These are phyloP conservation scores for Clavaria fumosa DNA, from an alignment of 768 basidiomycete species.

Conservation along the genomic window DNA sequence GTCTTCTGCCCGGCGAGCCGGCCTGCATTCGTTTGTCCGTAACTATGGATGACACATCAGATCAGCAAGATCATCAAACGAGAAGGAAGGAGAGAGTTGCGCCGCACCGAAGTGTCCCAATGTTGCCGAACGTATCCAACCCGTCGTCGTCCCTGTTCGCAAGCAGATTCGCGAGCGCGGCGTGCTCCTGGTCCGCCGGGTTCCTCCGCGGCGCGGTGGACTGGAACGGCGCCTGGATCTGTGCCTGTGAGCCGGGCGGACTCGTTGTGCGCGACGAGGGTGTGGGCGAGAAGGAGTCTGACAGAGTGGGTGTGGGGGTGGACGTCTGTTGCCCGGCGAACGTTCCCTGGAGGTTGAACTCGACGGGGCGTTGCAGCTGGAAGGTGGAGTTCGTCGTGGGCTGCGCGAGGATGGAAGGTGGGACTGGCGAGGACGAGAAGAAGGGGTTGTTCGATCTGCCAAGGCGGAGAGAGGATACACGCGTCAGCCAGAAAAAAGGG, in stretches of 20 bases:
- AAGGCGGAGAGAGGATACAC: conserved; percentile 8
- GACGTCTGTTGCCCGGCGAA: conserved; percentile 40
- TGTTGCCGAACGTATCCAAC: conserved; percentile 90
- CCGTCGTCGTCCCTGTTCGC: conserved; percentile 88
- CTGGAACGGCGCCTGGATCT: conserved; percentile 4
- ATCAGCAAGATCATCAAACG: background rate
- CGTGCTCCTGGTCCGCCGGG: conserved; percentile 53
- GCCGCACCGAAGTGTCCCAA: conserved; percentile 53
- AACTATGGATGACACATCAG: conserved; percentile 22
- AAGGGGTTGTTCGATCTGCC: conserved; percentile 92
- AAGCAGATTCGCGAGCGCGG: conserved; percentile 64
- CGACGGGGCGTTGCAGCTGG: conserved; percentile 9
- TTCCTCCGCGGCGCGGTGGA: conserved; percentile 7
- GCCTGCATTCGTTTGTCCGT: conserved; percentile 44
- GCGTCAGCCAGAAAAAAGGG: background rate
- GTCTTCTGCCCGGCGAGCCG: conserved; percentile 30
- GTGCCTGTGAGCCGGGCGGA: too few species aligned
- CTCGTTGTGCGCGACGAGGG: conserved; percentile 8
- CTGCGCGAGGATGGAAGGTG: conserved; percentile 17
- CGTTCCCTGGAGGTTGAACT: conserved; percentile 56
- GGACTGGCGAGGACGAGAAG: conserved; percentile 33
- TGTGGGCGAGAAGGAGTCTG: conserved; percentile 2
- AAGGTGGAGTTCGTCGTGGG: conserved; percentile 13
- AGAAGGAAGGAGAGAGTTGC: conserved; percentile 4
- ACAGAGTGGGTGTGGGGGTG: conserved; percentile 15